Base-by-base conservation (phyloP, 2,329 filamentous ascomycete species). In the Apiospora arundinis region DNA sequence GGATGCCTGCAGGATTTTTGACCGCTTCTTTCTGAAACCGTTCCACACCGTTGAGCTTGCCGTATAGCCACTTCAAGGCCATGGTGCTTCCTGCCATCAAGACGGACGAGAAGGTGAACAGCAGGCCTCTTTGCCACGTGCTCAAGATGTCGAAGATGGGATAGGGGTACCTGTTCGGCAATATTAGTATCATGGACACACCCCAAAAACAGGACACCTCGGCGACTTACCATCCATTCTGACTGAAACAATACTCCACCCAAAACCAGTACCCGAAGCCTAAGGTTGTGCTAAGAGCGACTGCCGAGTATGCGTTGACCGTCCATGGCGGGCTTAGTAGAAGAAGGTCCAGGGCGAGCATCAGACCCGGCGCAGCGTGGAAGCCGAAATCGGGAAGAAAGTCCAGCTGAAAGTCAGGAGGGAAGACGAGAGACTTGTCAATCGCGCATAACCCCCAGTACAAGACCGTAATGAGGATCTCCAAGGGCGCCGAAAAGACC, bases 211-310 rank as follows among this genome's bases (percentile, higher is more conserved):
- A n/a, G 5, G 21, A 63, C 3, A 32, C 0, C 9, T 37, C n/a
- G 18, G 8, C 45, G 7, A 14, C 88, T 79, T 78, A 90, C 89
- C 85, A 89, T 77, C 91, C 89, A 76, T 94, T 94, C 72, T 88
- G 84, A 63, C 85, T 85, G 76, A 89, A 93, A 82, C 92, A 94
- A 32, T 89, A 85, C 81, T 95, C 92, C 32, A 94, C 88, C 92
- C 93, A 95, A 74, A 88, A 87, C 92, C 92, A 95, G 80, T 95
- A 95, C 2, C 82, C 79, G 73, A 92, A 89, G 0, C 91, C 92
- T 60, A 94, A 81, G 1, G 75, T 78, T 16, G 87, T 86, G 74
- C 89, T 90, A 37, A 92, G 77, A 1, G 83, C 82, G 77, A 93
- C 85, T 5, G 90, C 88, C 1, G 87, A 85, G n/a, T 90, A 84